Base-by-base conservation (phyloP, 2,329 filamentous ascomycete species). In the Cladosporium sp. region DNA sequence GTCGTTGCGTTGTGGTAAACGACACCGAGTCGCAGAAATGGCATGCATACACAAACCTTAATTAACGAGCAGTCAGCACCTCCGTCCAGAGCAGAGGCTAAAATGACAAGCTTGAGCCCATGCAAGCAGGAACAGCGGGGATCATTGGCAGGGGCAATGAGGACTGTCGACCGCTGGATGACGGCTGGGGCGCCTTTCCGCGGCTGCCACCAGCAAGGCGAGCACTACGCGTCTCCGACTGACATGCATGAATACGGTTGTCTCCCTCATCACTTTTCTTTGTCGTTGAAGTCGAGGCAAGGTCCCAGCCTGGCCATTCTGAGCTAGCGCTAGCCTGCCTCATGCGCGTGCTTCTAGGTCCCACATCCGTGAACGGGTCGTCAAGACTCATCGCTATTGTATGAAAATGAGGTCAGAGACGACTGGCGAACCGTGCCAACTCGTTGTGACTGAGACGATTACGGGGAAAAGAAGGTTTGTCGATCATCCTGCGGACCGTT, bases 201-300 rank as follows among this genome's bases (percentile, higher is more conserved):
- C 45, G 36, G 30, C 45, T 48, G 45, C 45, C 45, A 48, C 45
- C 45, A 48, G 36, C 36, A 33, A 48, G 45, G 45, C 36, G 33
- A 48, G 36, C 36, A 40, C n/a, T 39, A 48, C 45, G 45, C 45
- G 36, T 48, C 38, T 27, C 45, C 45, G 45, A 48, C 45, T 48
- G 45, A 48, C 45, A 48, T 48, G 45, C 45, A 48, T 48, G 36
- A 32, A 39, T 40, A 48, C 45, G 45, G 45, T 40, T 40, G 45
- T 46, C 43, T 38, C 22, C 22, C 4, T 9, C 22, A 27, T 27
- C 22, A 9, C 22, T 9, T 27, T 32, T 48, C 29, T 27, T 40
- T 22, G 35, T 32, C 35, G 22, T 29, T 47, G n/a, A 35, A 15
- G 25, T 18, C 35, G 25, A 47, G 20, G 45, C 30, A 36, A 36